Evolutionary conservation across 768 basidiomycete genomes (phyloP).

Genomic region (Tylopilus felleus): DNA sequence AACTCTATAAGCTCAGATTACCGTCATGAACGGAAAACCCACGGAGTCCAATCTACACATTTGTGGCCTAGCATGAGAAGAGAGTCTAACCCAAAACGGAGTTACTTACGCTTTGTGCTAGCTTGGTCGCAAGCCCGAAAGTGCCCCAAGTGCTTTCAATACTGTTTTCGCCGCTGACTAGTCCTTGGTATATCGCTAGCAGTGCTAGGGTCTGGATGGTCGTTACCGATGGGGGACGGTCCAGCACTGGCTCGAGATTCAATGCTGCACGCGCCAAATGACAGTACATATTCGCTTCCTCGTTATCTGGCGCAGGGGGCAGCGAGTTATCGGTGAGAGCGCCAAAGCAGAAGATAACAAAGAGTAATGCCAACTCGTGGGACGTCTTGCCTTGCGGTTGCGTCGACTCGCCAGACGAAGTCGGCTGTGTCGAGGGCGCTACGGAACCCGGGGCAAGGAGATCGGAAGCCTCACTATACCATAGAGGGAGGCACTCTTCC

Average conservation of each 20-base stretch:
- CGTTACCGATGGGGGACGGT: constrained; percentile 66
- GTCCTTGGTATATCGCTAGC: constrained; percentile 69
- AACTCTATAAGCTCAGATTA: constrained; percentile 13
- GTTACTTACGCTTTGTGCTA: constrained; percentile 62
- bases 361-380: constrained; percentile 63
- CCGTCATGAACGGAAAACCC: constrained; percentile 27
- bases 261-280: constrained; percentile 62
- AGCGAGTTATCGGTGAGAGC: constrained; percentile 53
- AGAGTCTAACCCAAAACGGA: not conserved
- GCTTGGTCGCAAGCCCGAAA: constrained; percentile 61
- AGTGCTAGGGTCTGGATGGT: constrained; percentile 65
- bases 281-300: constrained; percentile 52
- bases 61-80: constrained; percentile 3
- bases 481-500: constrained; percentile 64
- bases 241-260: constrained; percentile 64
- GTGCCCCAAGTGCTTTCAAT: constrained; percentile 67
- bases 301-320: constrained; percentile 51
- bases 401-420: not conserved
- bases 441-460: constrained; percentile 26
- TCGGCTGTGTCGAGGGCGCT: constrained; percentile 14
- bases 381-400: constrained; percentile 33
- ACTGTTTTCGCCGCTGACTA: constrained; percentile 64
- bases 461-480: constrained; percentile 52
- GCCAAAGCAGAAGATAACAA: constrained; percentile 61
- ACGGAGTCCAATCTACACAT: constrained; percentile 63